Conservation (phyloP, 306 rosid species). For the Nissolia schottii region DNA sequence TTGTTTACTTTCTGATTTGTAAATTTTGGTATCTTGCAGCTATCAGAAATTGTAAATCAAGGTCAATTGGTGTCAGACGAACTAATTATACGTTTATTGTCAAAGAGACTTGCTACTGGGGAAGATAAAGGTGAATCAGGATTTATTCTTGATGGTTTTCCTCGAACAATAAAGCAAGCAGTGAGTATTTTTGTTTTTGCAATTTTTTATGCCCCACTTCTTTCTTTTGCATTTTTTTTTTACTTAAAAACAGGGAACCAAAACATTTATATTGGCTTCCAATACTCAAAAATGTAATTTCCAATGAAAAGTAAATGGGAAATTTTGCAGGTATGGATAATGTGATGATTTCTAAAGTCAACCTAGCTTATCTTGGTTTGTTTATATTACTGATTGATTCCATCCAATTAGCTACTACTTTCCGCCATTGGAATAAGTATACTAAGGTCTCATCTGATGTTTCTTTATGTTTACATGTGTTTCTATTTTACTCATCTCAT, state of each 20-base stretch:
- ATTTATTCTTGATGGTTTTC: constrained; percentile 98
- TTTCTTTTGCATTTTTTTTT: neutral
- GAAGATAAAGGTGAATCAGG: constrained; percentile 75
- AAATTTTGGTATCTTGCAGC: constrained; percentile 42
- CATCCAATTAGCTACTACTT: neutral
- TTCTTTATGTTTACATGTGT: neutral
- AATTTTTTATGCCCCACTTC: neutral
- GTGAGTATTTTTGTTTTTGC: constrained; percentile 51
- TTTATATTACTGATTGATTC: neutral
- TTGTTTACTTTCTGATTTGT: neutral
- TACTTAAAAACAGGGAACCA: neutral
- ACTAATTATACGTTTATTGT: constrained; percentile 69
- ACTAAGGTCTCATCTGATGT: neutral
- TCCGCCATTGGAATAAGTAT: neutral
- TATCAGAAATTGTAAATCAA: constrained; percentile 82
- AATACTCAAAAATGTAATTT: constrained; percentile 1
- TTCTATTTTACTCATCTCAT: neutral
- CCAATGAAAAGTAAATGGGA: neutral
- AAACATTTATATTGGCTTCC: neutral
- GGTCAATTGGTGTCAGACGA: constrained; percentile 95
- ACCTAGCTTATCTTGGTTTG: neutral
- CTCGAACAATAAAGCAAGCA: constrained; percentile 88
- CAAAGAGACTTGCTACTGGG: constrained; percentile 75
- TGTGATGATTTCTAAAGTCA: constrained; percentile 1
- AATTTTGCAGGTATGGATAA: neutral